Evolutionary conservation across 2,329 filamentous ascomycete genomes (phyloP).

Genomic region (Lasiodiplodia gonubiensis): DNA sequence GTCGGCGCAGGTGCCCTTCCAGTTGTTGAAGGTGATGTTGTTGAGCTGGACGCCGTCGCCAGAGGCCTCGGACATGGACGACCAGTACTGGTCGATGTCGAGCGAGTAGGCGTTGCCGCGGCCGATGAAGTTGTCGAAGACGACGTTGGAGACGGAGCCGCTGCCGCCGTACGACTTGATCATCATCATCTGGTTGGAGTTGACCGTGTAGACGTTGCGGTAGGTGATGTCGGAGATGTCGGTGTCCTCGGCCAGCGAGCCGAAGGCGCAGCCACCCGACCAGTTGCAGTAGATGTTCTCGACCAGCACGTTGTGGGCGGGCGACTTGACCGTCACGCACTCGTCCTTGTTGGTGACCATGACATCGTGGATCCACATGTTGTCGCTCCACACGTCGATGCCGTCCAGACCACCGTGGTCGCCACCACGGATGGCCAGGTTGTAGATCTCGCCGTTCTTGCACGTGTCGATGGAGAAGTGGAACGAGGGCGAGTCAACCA

Average conservation of each 20-base stretch:
- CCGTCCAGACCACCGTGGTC: conserved; percentile 62
- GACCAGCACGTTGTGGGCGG: conserved; percentile 60
- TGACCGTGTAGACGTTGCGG: conserved; percentile 63
- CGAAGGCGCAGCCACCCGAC: conserved; percentile 65
- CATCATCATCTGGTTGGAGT: conserved; percentile 68
- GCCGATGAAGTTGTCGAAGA: conserved; percentile 65
- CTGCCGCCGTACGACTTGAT: conserved; percentile 66
- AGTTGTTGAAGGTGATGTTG: conserved; percentile 62
- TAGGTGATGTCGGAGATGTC: conserved; percentile 61
- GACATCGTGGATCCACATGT: conserved; percentile 65
- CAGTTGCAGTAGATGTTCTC: conserved; percentile 68
- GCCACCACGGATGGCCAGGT: conserved; percentile 61
- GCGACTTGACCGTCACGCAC: conserved; percentile 63
- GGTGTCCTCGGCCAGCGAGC: conserved; percentile 57
- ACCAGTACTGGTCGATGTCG: conserved; percentile 62
- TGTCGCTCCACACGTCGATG: conserved; percentile 60
- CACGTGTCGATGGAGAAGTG: conserved; percentile 59
- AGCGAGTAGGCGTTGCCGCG: conserved; percentile 65
- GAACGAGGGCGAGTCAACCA: conserved; percentile 58
- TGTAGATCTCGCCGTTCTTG: conserved; percentile 60
- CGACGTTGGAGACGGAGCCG: conserved; percentile 58
- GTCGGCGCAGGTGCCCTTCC: conserved; percentile 60
- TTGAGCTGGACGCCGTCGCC: conserved; percentile 60
- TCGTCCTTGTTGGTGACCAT: conserved; percentile 69
- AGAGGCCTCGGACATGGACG: conserved; percentile 45